Percentiles rank a stretch among this genome's conserved stretches.
These are phyloP conservation scores for Coemansia sp. DNA, from an alignment of 192 early-diverging fungal species.

Conservation along the genomic window DNA sequence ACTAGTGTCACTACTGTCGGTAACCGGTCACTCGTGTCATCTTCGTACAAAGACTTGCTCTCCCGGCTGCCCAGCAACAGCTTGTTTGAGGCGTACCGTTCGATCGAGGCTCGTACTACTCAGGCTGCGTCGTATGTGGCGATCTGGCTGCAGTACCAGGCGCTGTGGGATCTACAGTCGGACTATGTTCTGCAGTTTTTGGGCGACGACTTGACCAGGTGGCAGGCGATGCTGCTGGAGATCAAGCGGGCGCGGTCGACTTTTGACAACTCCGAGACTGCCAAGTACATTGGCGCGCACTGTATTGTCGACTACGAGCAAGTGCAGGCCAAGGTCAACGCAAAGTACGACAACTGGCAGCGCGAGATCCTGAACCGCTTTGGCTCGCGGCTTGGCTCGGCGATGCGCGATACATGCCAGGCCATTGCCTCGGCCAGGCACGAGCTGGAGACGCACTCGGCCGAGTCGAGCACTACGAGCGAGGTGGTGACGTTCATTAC, in stretches of 20 bases:
- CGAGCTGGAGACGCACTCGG: constrained; percentile 87
- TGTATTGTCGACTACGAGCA: constrained; percentile 95
- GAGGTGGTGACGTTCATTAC: constrained; percentile 94
- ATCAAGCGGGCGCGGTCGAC: constrained; percentile 92
- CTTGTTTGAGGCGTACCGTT: constrained; percentile 78
- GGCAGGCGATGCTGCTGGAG: constrained; percentile 94
- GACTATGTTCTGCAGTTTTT: constrained; percentile 80
- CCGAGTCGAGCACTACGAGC: constrained; percentile 82
- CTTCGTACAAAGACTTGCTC: constrained; percentile 58
- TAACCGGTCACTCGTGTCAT: background rate
- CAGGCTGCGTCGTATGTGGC: constrained; percentile 84
- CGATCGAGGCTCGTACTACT: constrained; percentile 77
- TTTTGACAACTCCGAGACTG: constrained; percentile 95
- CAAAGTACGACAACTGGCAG: constrained; percentile 98
- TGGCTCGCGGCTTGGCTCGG: constrained; percentile 74
- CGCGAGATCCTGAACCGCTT: constrained; percentile 93
- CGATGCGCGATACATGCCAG: constrained; percentile 82
- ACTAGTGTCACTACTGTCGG: background rate
- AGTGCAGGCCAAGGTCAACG: constrained; percentile 98
- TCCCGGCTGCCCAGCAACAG: constrained; percentile 70
- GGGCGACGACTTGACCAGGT: constrained; percentile 85
- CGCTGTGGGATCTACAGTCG: constrained; percentile 95
- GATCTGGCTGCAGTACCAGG: constrained; percentile 98
- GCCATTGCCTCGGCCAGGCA: constrained; percentile 74
- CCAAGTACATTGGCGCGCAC: constrained; percentile 81